Evolutionary conservation across 2,329 filamentous ascomycete genomes (phyloP), one percentile per base, ranked within the genome.

Genomic region (Fusarium anthophilum): DNA sequence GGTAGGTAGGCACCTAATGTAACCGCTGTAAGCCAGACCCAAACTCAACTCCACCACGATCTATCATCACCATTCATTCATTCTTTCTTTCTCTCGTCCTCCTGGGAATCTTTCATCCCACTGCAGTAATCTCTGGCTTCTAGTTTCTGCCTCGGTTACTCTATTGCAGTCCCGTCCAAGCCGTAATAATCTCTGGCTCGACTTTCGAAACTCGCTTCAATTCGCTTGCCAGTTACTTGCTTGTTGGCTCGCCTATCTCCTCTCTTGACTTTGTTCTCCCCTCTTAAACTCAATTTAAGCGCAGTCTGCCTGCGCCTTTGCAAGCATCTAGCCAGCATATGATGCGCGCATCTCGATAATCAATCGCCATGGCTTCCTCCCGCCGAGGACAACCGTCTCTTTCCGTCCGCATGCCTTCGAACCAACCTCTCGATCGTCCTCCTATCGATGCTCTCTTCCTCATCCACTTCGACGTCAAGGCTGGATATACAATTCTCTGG

Each of bases 401-500:
- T 66, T 84, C 84, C 38, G 81, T 84, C 56, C 80, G 77, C 54
- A 79, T 84, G 66, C 75, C 79, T 63, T 55, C 75, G 44, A 75
- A 75, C 73, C 74, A 80, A 68, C 63, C 81, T 61, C 66, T 77
- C 77, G 76, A 80, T 70, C 76, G 80, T 65, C 79, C 82, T 72
- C 78, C 81, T 57, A 79, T 96, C 79, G 92, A 92, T 44, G 94
- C 94, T 38, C 88, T 97, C 41, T 98, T 97, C 82, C 88, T 97
- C 72, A 96, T 97, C 83, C 91, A 93, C 80, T 98, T 98, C 84
- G 95, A 98, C 83, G 93, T 96, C 84, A 96, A 95, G 82, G 92
- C 94, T 79, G 95, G 95, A 86, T 97, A 92, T 83, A 97, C 94
- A 51, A 93, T 98, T 80, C 90, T 91, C 41, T 98, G 96, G 96